These are phyloP conservation scores for Cryptococcus jaspeensis DNA, from an alignment of 1,284 basidiomycete species.

Conservation along the genomic window DNA sequence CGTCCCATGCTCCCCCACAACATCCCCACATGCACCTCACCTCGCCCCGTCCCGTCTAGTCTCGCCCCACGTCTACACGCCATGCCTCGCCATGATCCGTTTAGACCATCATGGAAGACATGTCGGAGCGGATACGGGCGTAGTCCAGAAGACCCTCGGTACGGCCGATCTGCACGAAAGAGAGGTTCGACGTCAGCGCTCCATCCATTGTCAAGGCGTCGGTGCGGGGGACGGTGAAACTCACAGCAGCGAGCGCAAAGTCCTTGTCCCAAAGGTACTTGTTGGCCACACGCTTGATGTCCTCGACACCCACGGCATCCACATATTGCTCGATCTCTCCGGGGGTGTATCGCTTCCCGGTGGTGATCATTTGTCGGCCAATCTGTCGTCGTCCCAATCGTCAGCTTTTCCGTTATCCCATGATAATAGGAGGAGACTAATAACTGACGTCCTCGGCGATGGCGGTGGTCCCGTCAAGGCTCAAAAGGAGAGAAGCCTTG, in stretches of 20 bases:
- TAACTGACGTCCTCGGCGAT: constrained; percentile 78
- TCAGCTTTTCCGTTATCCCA: not conserved
- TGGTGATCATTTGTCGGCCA: constrained; percentile 93
- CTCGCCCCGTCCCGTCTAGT: not conserved
- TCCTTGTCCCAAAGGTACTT: constrained; percentile 91
- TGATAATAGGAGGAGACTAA: not conserved
- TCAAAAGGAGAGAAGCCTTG: constrained; percentile 87
- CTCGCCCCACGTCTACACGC: no score
- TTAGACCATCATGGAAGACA: constrained; percentile 49
- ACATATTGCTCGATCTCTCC: constrained; percentile 91
- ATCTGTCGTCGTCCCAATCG: constrained; percentile 54
- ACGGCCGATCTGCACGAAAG: constrained; percentile 72
- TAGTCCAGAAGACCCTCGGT: constrained; percentile 74
- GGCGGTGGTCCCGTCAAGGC: constrained; percentile 91
- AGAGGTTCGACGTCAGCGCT: constrained; percentile 57
- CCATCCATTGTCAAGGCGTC: not conserved
- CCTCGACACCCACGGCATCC: constrained; percentile 81
- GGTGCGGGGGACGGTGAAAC: not conserved
- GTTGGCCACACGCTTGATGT: constrained; percentile 91
- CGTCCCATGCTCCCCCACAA: not conserved
- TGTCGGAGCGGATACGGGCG: constrained; percentile 52
- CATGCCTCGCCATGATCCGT: not conserved
- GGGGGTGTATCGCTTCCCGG: constrained; percentile 83
- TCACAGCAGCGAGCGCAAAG: constrained; percentile 35
- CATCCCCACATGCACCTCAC: not conserved